Conservation (phyloP, 106 monocot genomes). For the Xerophyta viscosa region DNA sequence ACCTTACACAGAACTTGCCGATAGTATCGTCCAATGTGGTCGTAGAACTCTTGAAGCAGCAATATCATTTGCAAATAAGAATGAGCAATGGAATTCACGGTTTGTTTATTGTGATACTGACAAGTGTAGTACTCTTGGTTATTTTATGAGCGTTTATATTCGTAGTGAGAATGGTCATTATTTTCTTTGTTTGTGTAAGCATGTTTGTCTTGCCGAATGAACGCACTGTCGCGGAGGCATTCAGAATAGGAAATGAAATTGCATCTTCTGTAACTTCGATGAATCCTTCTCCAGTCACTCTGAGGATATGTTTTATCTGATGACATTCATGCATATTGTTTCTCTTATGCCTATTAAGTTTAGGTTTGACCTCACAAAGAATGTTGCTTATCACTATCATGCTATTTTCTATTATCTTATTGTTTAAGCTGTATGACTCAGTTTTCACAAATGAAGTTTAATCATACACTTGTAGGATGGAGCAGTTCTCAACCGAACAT, state of each 20-base stretch:
- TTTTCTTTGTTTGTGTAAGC: conserved; percentile 22
- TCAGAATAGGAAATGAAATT: conserved; percentile 91
- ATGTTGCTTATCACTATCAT: too few species aligned
- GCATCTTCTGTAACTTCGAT: conserved; percentile 74
- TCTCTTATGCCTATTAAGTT: too few species aligned
- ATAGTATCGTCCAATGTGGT: conserved; percentile 98
- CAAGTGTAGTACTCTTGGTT: conserved; percentile 48
- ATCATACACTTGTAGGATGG: too few species aligned
- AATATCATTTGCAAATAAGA: conserved; percentile 66
- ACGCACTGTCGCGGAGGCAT: conserved; percentile 64
- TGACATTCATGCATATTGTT: too few species aligned
- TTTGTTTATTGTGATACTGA: conserved; percentile 98
- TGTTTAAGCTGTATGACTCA: too few species aligned
- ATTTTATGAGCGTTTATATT: too few species aligned
- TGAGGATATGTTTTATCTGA: too few species aligned
- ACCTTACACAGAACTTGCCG: conserved; percentile 96
- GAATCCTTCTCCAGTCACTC: conserved; percentile 83
- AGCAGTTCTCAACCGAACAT: too few species aligned
- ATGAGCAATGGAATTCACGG: conserved; percentile 72
- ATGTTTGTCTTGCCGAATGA: conserved; percentile 94
- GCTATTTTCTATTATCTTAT: too few species aligned
- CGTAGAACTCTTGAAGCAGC: conserved; percentile 89
- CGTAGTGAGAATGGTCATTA: too few species aligned
- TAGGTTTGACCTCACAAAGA: too few species aligned
- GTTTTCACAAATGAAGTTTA: too few species aligned